phyloP scores from a whole-genome alignment of 2,329 filamentous ascomycete genomes.

The Monilinia vaccinii-corymbosi region DNA sequence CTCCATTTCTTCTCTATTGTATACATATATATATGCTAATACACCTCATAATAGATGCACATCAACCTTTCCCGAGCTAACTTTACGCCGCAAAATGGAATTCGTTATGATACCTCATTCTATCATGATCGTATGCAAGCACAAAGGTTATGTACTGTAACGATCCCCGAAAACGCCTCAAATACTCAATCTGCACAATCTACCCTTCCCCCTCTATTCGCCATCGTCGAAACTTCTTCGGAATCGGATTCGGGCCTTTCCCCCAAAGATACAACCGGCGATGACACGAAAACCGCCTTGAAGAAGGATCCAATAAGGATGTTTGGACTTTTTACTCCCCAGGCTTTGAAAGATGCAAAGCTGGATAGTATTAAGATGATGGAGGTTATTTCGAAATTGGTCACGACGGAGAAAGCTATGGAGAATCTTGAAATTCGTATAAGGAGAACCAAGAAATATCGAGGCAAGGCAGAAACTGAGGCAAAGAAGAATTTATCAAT shows the following conservation, averaged over 20 bases:
- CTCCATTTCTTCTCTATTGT: neutral
- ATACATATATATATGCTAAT: neutral
- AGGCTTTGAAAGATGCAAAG: slow-evolving; percentile 47
- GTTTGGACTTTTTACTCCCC: slow-evolving; percentile 46
- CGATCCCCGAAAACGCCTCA: slow-evolving; percentile 16
- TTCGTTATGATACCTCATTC: slow-evolving; percentile 58
- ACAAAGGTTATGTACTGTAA: slow-evolving; percentile 35
- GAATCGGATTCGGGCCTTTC: neutral
- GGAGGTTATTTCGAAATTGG: slow-evolving; percentile 47
- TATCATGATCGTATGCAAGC: slow-evolving; percentile 70
- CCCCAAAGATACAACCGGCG: neutral
- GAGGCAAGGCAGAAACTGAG: slow-evolving; percentile 2
- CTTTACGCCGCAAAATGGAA: slow-evolving; percentile 54
- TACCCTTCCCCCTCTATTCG: slow-evolving; percentile 26
- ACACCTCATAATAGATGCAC: slow-evolving; percentile 16
- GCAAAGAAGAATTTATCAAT: neutral
- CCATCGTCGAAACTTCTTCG: neutral
- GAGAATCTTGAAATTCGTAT: slow-evolving; percentile 59
- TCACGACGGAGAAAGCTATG: slow-evolving; percentile 51
- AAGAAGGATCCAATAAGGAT: slow-evolving; percentile 45
- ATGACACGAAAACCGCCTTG: neutral
- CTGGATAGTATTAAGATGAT: slow-evolving; percentile 45
- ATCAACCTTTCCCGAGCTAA: slow-evolving; percentile 59
- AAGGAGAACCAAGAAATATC: slow-evolving; percentile 41
- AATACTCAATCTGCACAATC: slow-evolving; percentile 6